A percentile compares a stretch with the other conserved stretches of the same genome.
Conservation (phyloP, 495 filamentous ascomycete species). For the Annulohypoxylon nitens region DNA sequence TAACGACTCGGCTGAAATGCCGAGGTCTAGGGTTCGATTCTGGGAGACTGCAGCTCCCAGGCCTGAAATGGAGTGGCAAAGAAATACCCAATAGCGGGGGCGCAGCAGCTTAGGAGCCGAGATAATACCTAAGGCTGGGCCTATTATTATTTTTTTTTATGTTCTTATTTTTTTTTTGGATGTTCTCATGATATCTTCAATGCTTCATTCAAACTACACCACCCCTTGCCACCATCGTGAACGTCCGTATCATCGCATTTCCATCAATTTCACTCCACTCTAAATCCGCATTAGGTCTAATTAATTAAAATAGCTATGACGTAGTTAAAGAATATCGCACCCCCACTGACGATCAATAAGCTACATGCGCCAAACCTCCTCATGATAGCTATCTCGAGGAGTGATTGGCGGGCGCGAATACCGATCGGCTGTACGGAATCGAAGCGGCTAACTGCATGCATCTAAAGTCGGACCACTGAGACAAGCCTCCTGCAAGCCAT, state of each 20-base stretch:
- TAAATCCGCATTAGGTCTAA: neutral
- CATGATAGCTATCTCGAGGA: neutral
- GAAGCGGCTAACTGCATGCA: neutral
- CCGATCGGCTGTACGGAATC: neutral
- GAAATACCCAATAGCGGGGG: neutral
- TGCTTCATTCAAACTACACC: neutral
- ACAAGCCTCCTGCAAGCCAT: neutral
- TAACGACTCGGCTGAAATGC: neutral
- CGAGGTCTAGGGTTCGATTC: neutral
- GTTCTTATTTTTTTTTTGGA: neutral
- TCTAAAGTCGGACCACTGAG: neutral
- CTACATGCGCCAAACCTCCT: neutral
- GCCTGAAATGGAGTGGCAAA: constrained; percentile 1
- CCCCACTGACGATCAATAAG: neutral
- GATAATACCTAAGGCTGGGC: neutral
- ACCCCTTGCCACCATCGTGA: neutral
- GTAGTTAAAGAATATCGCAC: neutral
- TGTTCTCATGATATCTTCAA: neutral
- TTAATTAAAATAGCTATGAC: neutral
- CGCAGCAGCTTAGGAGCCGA: neutral
- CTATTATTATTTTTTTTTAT: neutral
- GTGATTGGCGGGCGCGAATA: constrained; percentile 12
- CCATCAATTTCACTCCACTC: neutral
- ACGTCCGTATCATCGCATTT: neutral
- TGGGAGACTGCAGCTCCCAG: neutral